Evolutionary conservation across 805 yeast genomes (phyloP), one percentile per base, ranked within the genome.

Genomic region (Barnettozyma salicaria): DNA sequence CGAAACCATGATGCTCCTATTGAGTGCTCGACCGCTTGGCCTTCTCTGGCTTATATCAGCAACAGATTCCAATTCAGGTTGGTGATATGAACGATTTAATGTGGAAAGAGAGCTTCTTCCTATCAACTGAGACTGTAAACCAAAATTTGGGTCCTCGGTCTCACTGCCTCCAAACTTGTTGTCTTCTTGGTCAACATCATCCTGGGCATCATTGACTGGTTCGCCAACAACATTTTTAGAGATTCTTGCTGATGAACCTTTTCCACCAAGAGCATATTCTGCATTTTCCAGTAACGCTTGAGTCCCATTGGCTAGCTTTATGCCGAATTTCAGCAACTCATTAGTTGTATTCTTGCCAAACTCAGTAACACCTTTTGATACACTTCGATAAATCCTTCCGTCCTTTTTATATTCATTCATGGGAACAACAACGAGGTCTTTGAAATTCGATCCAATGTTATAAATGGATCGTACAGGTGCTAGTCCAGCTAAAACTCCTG

Each of bases 251-350:
- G 71, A 56, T 0, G 79, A 59, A 1, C 90, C 92, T 44, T 68
- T 68, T 1, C 95, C 95, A 7, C 92, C 94, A 27, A 86, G 61
- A 7, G 74, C 70, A 46, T 79, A 82, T 53, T 88, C 97, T 0
- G 94, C 79, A 36, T 72, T 76, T 48, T 88, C 96, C 30, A 89
- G 58, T 3, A 85, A 59, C 0, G 79, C 76, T 51, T 88, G 97
- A 0, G 96, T 84, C 0, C 97, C 96, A 8, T 88, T 80, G 1
- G 95, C 89, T 20, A 89, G 54, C 49, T 82, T 86, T 0, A 84
- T 90, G 1, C 96, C 95, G 31, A 89, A 65, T 48, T 81, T 80
- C 30, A 89, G 64, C 23, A 88, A 58, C 55, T 89, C 96, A 39
- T 80, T 82, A 4, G 92, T 74, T 0, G 97, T 81, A 4, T 82